Evolutionary conservation across 768 basidiomycete genomes (phyloP).

Genomic region (Mycena sanguinolenta): DNA sequence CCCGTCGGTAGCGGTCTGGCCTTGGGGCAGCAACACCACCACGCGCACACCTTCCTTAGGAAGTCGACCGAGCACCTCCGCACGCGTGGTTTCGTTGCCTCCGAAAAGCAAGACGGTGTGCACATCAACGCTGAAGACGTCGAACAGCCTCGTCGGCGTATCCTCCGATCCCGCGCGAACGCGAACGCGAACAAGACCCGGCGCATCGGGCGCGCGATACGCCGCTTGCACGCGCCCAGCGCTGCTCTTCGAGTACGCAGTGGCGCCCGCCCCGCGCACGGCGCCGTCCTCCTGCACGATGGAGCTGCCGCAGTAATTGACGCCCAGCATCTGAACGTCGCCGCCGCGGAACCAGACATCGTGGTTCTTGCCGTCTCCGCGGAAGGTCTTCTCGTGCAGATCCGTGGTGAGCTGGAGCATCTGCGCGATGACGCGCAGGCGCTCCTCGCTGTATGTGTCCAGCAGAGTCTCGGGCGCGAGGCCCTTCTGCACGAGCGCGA

Average conservation of each 20-base stretch:
- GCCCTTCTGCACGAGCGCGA: too few relatives aligned
- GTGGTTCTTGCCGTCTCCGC: too few relatives aligned
- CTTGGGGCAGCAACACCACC: too few relatives aligned
- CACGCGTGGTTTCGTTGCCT: neutral
- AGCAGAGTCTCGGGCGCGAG: too few relatives aligned
- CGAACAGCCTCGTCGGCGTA: slow-evolving; percentile 40
- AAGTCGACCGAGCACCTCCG: neutral
- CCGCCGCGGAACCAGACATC: slow-evolving; percentile 5
- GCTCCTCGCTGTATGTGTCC: too few relatives aligned
- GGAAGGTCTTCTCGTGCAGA: slow-evolving; percentile 4
- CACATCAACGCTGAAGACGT: slow-evolving; percentile 38
- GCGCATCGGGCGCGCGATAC: neutral
- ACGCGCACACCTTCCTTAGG: too few relatives aligned
- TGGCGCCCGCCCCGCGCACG: neutral
- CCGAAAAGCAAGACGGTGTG: slow-evolving; percentile 51
- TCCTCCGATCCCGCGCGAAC: too few relatives aligned
- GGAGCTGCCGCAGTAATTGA: too few relatives aligned
- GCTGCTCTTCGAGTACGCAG: neutral
- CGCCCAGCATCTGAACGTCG: slow-evolving; percentile 6
- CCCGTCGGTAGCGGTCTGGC: neutral
- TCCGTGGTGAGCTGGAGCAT: slow-evolving; percentile 53
- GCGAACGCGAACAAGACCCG: neutral
- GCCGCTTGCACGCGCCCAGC: slow-evolving; percentile 16
- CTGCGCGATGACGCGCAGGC: slow-evolving; percentile 57
- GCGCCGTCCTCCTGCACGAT: too few relatives aligned